These are phyloP conservation scores for Sporothrix protearum DNA, from an alignment of 2,329 filamentous ascomycete genomes.

Conservation along the genomic window DNA sequence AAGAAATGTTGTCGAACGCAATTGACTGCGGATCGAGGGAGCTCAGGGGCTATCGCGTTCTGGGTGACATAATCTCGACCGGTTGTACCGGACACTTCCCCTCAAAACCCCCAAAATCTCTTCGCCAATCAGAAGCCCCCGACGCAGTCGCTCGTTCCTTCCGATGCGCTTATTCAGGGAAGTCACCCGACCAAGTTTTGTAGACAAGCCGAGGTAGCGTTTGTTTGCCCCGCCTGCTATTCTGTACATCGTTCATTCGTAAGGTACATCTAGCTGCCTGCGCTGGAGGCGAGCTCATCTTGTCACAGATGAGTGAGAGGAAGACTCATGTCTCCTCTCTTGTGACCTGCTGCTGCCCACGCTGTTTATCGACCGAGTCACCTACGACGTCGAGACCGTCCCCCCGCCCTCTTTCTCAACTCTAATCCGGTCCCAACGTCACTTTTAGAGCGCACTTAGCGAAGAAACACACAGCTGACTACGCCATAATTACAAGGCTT, in stretches of 20 bases:
- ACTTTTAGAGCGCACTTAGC: neutral
- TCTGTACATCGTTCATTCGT: neutral
- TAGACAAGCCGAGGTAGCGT: neutral
- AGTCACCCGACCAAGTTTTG: neutral
- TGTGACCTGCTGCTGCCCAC: neutral
- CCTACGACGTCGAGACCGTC: neutral
- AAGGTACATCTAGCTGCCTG: neutral
- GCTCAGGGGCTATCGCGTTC: neutral
- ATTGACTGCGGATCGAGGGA: neutral
- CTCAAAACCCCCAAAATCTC: neutral
- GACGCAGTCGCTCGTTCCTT: neutral
- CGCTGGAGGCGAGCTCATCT: neutral
- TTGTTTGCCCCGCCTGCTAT: neutral
- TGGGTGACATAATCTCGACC: constrained; percentile 15
- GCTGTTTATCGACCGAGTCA: too few relatives aligned
- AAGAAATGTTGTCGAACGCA: neutral
- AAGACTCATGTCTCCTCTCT: neutral
- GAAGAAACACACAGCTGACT: neutral
- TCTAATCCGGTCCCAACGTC: neutral
- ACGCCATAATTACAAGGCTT: neutral
- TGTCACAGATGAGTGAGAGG: constrained; percentile 16
- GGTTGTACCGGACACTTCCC: neutral
- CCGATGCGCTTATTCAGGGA: constrained; percentile 10
- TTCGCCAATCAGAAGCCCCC: neutral
- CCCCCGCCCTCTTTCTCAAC: neutral